Conservation (phyloP, 176 grass and related monocot species). For the Aechmea fasciata region DNA sequence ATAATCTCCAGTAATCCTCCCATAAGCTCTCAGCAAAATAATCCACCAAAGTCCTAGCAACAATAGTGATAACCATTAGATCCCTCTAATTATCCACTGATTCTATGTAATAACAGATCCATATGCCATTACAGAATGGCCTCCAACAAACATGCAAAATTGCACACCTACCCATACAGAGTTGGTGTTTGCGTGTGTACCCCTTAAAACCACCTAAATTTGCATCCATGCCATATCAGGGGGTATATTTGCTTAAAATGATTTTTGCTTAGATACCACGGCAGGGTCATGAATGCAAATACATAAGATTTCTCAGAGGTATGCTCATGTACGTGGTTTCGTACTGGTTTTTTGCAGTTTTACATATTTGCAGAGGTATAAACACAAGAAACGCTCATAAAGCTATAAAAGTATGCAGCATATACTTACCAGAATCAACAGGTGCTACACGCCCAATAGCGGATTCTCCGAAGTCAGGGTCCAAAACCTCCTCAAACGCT, state of each 20-base stretch:
- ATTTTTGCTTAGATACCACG: too few species aligned
- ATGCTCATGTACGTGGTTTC: too few species aligned
- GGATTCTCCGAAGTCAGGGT: constrained; percentile 92
- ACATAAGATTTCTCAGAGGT: neutral
- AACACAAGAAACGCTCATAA: too few species aligned
- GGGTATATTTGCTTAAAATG: too few species aligned
- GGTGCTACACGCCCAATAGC: constrained; percentile 95
- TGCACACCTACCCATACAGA: too few species aligned
- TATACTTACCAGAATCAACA: constrained; percentile 82
- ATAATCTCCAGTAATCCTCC: constrained; percentile 90
- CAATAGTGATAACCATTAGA: constrained; percentile 14
- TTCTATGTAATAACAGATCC: neutral
- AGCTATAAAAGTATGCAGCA: neutral
- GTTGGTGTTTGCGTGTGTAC: too few species aligned
- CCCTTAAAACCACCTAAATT: too few species aligned
- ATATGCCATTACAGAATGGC: neutral
- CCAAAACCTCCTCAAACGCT: constrained; percentile 92
- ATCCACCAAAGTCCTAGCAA: constrained; percentile 92
- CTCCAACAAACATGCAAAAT: too few species aligned
- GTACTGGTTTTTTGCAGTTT: too few species aligned
- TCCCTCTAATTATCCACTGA: neutral
- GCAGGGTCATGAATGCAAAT: neutral
- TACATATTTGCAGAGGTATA: too few species aligned
- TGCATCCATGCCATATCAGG: too few species aligned
- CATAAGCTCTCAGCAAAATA: constrained; percentile 80